Evolutionary conservation across 2,329 filamentous ascomycete genomes (phyloP).

Genomic region (Elsinoe necatrix): DNA sequence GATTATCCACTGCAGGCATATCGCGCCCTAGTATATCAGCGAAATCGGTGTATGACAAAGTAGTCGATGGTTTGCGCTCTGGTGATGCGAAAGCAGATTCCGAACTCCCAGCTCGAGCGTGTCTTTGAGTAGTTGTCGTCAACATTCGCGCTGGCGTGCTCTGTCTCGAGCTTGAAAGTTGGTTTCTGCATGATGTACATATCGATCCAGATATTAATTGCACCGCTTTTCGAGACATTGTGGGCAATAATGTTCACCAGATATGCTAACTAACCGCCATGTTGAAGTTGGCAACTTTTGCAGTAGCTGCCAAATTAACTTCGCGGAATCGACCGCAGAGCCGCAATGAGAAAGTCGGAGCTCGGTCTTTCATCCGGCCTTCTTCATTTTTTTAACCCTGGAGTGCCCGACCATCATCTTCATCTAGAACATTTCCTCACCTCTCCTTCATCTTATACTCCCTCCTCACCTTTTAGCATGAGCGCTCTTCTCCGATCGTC

Average conservation of each 20-base stretch:
- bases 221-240: not conserved
- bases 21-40: not conserved
- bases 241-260: not conserved
- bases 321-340: conserved; percentile 9
- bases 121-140: not conserved
- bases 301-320: not conserved
- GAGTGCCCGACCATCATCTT: conserved; percentile 1
- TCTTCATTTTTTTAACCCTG: conserved; percentile 8
- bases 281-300: conserved; percentile 9
- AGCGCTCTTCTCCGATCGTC: conserved; percentile 29
- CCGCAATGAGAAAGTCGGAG: conserved; percentile 9
- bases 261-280: not conserved
- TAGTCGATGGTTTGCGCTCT: not conserved
- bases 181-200: conserved; percentile 33
- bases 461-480: conserved; percentile 32
- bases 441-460: conserved; percentile 14
- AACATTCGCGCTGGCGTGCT: not conserved
- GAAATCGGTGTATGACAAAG: not conserved
- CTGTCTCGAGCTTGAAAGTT: not conserved
- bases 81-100: not conserved
- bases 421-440: not conserved
- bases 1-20: not conserved
- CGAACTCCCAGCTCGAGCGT: not conserved
- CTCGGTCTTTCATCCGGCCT: not conserved
- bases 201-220: conserved; percentile 25